Evolutionary conservation across 495 filamentous ascomycete species (phyloP).

Genomic region (Filosporella fistucella): DNA sequence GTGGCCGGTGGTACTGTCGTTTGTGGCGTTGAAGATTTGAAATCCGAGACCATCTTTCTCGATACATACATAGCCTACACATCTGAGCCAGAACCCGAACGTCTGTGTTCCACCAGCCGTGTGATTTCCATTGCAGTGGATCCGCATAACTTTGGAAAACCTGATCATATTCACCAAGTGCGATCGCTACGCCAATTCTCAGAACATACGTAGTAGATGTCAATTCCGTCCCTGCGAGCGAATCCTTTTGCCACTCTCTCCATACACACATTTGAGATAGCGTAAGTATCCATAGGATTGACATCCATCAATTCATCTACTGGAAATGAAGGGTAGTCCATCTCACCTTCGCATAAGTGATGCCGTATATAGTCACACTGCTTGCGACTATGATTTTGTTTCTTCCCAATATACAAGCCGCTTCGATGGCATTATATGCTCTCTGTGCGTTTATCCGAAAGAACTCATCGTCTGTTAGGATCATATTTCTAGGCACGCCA

Average conservation of each 20-base stretch:
- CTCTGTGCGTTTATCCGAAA: too few species aligned
- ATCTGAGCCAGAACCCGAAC: constrained; percentile 52
- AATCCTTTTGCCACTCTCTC: constrained; percentile 50
- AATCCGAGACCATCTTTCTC: constrained; percentile 46
- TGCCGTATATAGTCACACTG: constrained; percentile 51
- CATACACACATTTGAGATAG: constrained; percentile 50
- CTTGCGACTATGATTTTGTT: constrained; percentile 54
- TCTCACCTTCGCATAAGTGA: constrained; percentile 51
- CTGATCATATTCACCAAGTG: constrained; percentile 49
- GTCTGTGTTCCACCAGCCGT: constrained; percentile 56
- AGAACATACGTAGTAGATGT: constrained; percentile 57
- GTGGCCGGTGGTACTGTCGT: constrained; percentile 47
- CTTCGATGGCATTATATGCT: too few species aligned
- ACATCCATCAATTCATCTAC: constrained; percentile 50
- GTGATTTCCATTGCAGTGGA: constrained; percentile 39
- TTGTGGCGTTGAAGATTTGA: constrained; percentile 56
- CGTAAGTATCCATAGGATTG: constrained; percentile 56
- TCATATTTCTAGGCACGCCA: too few species aligned
- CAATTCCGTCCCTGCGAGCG: constrained; percentile 41
- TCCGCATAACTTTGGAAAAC: constrained; percentile 31
- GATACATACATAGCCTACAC: constrained; percentile 42
- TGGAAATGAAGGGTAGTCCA: constrained; percentile 42
- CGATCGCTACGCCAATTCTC: constrained; percentile 50
- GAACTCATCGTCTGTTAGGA: too few species aligned
- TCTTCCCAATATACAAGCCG: constrained; percentile 49